These are phyloP conservation scores for Panaeolus papilionaceus DNA, from an alignment of 768 basidiomycete genomes.

Conservation along the genomic window DNA sequence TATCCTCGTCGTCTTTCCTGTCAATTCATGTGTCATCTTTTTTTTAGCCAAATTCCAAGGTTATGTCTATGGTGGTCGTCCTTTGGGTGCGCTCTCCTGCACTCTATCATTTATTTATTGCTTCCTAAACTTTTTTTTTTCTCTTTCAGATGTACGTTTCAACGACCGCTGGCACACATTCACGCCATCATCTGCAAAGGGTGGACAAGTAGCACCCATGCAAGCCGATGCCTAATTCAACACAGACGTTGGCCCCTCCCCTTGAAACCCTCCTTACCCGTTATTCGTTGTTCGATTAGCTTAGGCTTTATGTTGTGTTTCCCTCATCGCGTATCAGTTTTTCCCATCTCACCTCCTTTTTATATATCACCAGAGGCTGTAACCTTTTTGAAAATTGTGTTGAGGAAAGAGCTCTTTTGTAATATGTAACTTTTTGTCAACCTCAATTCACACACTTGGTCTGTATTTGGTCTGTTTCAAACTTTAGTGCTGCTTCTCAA, in stretches of 20 bases:
- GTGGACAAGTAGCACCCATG: conserved; percentile 74
- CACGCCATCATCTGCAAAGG: conserved; percentile 87
- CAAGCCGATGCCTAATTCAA: conserved; percentile 52
- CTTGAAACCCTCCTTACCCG: background rate
- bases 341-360: background rate
- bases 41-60: conserved; percentile 87
- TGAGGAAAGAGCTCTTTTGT: background rate
- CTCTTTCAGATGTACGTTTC: conserved; percentile 80
- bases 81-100: conserved; percentile 57
- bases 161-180: conserved; percentile 97
- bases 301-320: conserved; percentile 4
- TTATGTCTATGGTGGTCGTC: conserved; percentile 94
- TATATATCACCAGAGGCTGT: conserved; percentile 20
- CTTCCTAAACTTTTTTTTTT: conserved; percentile 4
- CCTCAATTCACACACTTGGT: background rate
- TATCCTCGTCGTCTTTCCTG: background rate
- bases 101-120: conserved; percentile 14
- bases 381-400: conserved; percentile 15
- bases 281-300: conserved; percentile 1
- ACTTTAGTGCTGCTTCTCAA: background rate
- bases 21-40: conserved; percentile 13
- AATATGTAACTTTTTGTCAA: background rate
- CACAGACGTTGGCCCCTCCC: background rate
- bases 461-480: background rate
- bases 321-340: background rate